Conservation (phyloP, 2,329 filamentous ascomycete genomes). For the Penicillium sp. region DNA sequence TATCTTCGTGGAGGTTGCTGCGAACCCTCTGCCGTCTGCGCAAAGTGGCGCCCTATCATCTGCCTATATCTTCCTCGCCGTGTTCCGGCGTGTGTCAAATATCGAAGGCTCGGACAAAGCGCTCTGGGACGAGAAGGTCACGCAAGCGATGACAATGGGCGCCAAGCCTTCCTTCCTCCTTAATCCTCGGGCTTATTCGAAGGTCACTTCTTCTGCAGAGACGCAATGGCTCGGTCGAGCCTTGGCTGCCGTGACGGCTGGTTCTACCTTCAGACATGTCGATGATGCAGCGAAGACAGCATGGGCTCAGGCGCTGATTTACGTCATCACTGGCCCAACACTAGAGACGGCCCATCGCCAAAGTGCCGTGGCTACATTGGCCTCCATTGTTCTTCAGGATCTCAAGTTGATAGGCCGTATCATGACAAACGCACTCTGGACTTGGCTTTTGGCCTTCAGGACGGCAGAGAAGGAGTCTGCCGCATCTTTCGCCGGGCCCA, state of each 20-base stretch:
- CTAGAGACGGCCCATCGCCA: slow-evolving; percentile 60
- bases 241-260: slow-evolving; percentile 55
- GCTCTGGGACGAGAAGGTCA: slow-evolving; percentile 46
- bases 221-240: slow-evolving; percentile 69
- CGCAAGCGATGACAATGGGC: slow-evolving; percentile 62
- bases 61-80: slow-evolving; percentile 66
- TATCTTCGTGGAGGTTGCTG: slow-evolving; percentile 68
- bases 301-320: slow-evolving; percentile 85
- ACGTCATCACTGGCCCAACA: slow-evolving; percentile 59
- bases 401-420: slow-evolving; percentile 56
- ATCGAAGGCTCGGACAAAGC: slow-evolving; percentile 50
- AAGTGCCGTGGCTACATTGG: slow-evolving; percentile 56
- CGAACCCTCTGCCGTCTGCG: slow-evolving; percentile 70
- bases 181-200: slow-evolving; percentile 77
- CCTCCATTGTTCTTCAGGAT: slow-evolving; percentile 57
- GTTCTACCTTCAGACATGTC: slow-evolving; percentile 47
- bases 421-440: slow-evolving; percentile 70
- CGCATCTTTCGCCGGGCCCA: slow-evolving; percentile 59
- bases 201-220: slow-evolving; percentile 68
- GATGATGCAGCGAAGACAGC: slow-evolving; percentile 50
- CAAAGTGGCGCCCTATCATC: slow-evolving; percentile 78
- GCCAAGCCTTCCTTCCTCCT: slow-evolving; percentile 84
- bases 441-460: slow-evolving; percentile 65
- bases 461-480: slow-evolving; percentile 71
- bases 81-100: slow-evolving; percentile 52